These are phyloP conservation scores for Amylocarpus encephaloides DNA, from an alignment of 2,329 filamentous ascomycete species.

Conservation along the genomic window DNA sequence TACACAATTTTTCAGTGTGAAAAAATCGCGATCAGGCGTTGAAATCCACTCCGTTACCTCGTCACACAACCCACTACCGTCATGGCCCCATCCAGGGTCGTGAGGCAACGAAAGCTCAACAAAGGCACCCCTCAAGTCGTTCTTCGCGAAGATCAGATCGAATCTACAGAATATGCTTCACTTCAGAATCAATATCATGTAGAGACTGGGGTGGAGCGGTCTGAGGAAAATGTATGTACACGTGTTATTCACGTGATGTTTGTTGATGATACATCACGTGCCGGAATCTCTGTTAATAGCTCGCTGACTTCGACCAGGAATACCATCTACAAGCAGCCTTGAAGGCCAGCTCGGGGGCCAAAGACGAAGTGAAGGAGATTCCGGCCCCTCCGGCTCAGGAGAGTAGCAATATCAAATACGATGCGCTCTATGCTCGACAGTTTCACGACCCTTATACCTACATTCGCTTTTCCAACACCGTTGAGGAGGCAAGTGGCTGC, in stretches of 20 bases:
- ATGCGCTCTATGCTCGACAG: conserved; percentile 71
- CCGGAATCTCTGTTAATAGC: too few relatives aligned
- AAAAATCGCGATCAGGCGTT: conserved; percentile 23
- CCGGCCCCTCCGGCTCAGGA: conserved; percentile 59
- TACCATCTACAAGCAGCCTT: conserved; percentile 33
- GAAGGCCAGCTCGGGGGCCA: conserved; percentile 21
- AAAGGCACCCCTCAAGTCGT: conserved; percentile 37
- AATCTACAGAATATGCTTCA: conserved; percentile 68
- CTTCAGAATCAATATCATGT: conserved; percentile 76
- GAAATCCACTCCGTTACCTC: conserved; percentile 13
- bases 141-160: conserved; percentile 84
- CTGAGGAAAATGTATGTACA: conserved; percentile 86
- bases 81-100: conserved; percentile 32
- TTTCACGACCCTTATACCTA: conserved; percentile 87
- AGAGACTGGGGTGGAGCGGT: conserved; percentile 93
- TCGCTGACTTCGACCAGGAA: conserved; percentile 26
- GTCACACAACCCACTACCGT: conserved; percentile 14
- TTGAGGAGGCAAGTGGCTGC: conserved; percentile 87
- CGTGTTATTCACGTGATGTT: conserved; percentile 7
- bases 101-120: conserved; percentile 52
- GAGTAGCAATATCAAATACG: conserved; percentile 68
- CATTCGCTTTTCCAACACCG: conserved; percentile 95
- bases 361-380: conserved; percentile 37
- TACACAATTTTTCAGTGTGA: conserved; percentile 25
- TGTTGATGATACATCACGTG: too few relatives aligned